Base-by-base conservation (phyloP, 306 rosid species). In the Neltuma alba region DNA sequence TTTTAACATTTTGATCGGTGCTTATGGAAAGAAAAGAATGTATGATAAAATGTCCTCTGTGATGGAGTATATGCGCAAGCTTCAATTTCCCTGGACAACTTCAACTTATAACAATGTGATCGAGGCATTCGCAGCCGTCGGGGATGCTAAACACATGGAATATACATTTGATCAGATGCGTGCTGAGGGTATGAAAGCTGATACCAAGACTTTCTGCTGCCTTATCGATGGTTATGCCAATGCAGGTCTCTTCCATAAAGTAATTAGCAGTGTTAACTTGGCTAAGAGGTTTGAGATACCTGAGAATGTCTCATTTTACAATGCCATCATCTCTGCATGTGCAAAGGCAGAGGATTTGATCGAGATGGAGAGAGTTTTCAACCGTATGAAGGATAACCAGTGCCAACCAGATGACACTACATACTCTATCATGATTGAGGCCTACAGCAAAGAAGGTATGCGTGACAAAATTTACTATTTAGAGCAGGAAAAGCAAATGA, bases 21-120 rank as follows among this genome's bases (percentile, higher is more conserved):
- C 99, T 10, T 96, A 93, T 83, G 99, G 98, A 77, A 96, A 89
- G 88, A 96, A 86, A 87, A 86, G 89, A 75, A 83, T 96, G 96
- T 96, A 91, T 45, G 96, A 95, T 77, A 92, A 95, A 77, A 95
- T 95, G 99, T 95, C 98, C 4, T 76, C 98, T 72, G 99, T 95
- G 72, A 95, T 95, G 99, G 99, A 95, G 82, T 93, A 95, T 83
- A 95, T 92, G 99, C 91, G 99, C 33, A 95, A 88, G 86, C 88
- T 95, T 82, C 92, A 89, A 68, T 95, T 95, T 78, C 99, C 99
- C 0, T 92, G 99, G 99, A 95, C 99, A 13, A 91, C 97, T 6
- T 87, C 96, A 27, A 95, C 99, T 18, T 95, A 87, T 78, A 95
- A 95, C 87, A 94, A 94, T 38, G 99, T 94, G 82, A 92, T 94